These are phyloP conservation scores for Cryphonectria radicalis DNA, from an alignment of 2,329 filamentous ascomycete species.

Conservation along the genomic window DNA sequence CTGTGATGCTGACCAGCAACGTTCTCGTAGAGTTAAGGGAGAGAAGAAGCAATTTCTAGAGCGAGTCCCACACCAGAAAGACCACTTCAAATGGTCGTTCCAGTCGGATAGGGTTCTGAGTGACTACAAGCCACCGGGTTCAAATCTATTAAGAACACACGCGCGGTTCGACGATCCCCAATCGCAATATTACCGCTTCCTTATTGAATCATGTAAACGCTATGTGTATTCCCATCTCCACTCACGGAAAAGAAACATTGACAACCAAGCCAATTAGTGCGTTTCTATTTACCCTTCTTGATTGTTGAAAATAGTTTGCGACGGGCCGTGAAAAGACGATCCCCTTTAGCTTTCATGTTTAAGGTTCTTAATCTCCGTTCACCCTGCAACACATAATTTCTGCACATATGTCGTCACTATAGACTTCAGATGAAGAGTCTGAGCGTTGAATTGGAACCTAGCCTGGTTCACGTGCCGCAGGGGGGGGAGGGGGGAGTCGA, in stretches of 20 bases:
- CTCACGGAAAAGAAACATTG: neutral
- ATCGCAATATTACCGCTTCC: neutral
- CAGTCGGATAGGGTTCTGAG: neutral
- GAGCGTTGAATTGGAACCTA: neutral
- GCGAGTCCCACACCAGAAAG: neutral
- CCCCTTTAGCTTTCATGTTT: neutral
- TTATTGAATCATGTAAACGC: neutral
- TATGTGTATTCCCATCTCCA: neutral
- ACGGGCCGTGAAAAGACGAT: neutral
- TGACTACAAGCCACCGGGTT: neutral
- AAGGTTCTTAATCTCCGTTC: neutral
- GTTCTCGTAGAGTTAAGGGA: neutral
- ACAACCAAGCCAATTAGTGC: conserved; percentile 3
- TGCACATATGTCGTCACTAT: neutral
- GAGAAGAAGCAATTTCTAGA: neutral
- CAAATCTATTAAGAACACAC: neutral
- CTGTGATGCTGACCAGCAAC: conserved; percentile 8
- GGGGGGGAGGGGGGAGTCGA: too few relatives aligned
- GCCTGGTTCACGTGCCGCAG: neutral
- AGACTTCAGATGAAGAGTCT: neutral
- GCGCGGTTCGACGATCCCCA: neutral
- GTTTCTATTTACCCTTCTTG: neutral
- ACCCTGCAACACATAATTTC: neutral
- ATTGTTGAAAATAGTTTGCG: neutral
- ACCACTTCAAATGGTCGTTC: neutral